These are phyloP conservation scores for Debaryomycetaceae sp. DNA, from an alignment of 1,139 yeast species.

Conservation along the genomic window DNA sequence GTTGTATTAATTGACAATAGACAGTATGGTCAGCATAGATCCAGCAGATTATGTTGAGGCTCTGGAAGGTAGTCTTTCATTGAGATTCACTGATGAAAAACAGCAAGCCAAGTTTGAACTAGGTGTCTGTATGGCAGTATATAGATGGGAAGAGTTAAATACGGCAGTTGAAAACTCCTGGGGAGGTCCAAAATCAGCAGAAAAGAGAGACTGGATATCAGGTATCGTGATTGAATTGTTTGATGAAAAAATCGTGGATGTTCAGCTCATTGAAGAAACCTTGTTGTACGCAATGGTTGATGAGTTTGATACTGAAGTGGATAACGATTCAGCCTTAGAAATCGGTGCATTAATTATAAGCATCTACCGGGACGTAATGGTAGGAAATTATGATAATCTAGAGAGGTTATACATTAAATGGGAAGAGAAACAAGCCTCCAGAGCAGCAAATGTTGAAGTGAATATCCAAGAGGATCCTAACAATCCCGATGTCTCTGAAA, in stretches of 20 bases:
- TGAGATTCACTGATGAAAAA: slow-evolving; percentile 56
- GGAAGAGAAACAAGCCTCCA: slow-evolving; percentile 47
- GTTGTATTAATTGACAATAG: not conserved
- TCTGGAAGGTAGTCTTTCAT: slow-evolving; percentile 31
- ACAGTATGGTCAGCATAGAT: slow-evolving; percentile 31
- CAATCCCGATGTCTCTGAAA: slow-evolving; percentile 53
- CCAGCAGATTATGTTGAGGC: slow-evolving; percentile 46
- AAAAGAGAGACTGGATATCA: slow-evolving; percentile 93
- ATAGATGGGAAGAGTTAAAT: slow-evolving; percentile 83
- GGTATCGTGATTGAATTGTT: slow-evolving; percentile 81
- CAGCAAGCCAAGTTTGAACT: slow-evolving; percentile 85
- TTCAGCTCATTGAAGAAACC: slow-evolving; percentile 79
- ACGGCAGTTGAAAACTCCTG: slow-evolving; percentile 94
- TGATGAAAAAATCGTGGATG: slow-evolving; percentile 62
- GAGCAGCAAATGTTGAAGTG: slow-evolving; percentile 24
- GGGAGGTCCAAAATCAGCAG: slow-evolving; percentile 93
- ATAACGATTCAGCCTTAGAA: slow-evolving; percentile 81
- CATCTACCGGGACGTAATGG: slow-evolving; percentile 61
- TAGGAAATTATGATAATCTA: slow-evolving; percentile 49
- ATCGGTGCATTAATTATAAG: slow-evolving; percentile 66
- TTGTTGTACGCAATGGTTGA: slow-evolving; percentile 87
- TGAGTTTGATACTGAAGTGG: slow-evolving; percentile 85
- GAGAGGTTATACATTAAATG: slow-evolving; percentile 60
- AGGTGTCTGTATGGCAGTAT: slow-evolving; percentile 88
- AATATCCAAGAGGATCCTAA: slow-evolving; percentile 53